Evolutionary conservation across 805 yeast species (phyloP), one percentile per base, ranked within the genome.

Genomic region (Blastobotrys muscicola): DNA sequence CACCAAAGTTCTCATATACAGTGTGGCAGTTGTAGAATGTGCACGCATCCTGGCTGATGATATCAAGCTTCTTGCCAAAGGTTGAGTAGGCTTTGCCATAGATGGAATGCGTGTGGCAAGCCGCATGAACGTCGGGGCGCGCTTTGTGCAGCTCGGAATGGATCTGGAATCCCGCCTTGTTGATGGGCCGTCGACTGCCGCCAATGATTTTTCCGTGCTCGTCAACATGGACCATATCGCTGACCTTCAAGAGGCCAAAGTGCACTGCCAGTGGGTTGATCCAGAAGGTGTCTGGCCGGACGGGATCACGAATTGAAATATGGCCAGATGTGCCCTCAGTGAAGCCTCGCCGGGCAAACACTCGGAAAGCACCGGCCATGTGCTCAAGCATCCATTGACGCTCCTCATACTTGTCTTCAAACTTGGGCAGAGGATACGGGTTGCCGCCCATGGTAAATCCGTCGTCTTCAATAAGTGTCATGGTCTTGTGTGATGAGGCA

Each of bases 251-350:
- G 36, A 74, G 57, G 14, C 74, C 70, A 60, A 82, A 85, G 61
- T 85, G 95, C 51, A 70, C 72, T n/a, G 82, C 90, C 50, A 85
- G 66, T 3, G 95, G 95, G 63, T 85, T 85, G 59, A 85, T 83
- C 95, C 95, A 85, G 60, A 85, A 85, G 2, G 90, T 82, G 38
- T 69, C 60, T n/a, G 82, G 82, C 50, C 80, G 77, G 36, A 82
- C 77, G 2, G 95, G 95, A 56, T 85, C 95, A 52, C 92, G 72
- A 9, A 85, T 72, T 7, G 92, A 81, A 45, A 85, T 85, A 59
- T 85, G 95, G 15, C 95, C 95, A 0, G 94, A 86, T 14, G 77
- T 61, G 11, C 94, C 95, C 59, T 83, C 86, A 12, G 78, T 69
- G 61, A 66, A 85, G 12, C 85, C 85, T 51, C 74, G 76, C 56